Conservation (phyloP, 306 rosid genomes). For the Sindora glabra region DNA sequence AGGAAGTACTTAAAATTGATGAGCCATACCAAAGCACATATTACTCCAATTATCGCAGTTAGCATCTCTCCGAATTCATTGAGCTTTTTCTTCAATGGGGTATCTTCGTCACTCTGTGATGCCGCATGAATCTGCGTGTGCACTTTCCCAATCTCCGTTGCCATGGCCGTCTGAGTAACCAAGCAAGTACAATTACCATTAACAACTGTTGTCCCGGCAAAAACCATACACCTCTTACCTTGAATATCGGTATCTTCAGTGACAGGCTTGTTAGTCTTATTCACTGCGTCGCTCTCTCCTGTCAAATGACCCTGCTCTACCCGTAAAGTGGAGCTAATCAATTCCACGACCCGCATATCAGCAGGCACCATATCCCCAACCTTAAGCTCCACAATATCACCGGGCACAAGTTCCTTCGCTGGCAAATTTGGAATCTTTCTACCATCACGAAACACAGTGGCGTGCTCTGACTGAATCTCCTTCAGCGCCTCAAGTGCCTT, state of each 20-base stretch:
- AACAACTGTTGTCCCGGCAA: slow-evolving; percentile 67
- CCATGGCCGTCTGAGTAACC: slow-evolving; percentile 68
- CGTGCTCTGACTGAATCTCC: slow-evolving; percentile 89
- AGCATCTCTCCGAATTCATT: slow-evolving; percentile 44
- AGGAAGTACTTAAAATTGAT: slow-evolving; percentile 52
- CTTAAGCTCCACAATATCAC: slow-evolving; percentile 49
- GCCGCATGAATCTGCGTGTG: slow-evolving; percentile 73
- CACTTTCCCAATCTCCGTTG: slow-evolving; percentile 69
- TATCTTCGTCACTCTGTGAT: slow-evolving; percentile 54
- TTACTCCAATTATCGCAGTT: slow-evolving; percentile 40
- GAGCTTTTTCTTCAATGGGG: slow-evolving; percentile 75
- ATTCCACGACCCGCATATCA: slow-evolving; percentile 46
- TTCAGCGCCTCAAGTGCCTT: slow-evolving; percentile 87
- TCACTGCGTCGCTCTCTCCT: slow-evolving; percentile 58
- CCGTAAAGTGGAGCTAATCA: slow-evolving; percentile 46
- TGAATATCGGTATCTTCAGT: slow-evolving; percentile 41
- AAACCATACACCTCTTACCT: slow-evolving; percentile 49
- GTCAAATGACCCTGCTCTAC: slow-evolving; percentile 52
- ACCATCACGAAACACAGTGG: slow-evolving; percentile 49
- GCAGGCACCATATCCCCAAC: slow-evolving; percentile 59
- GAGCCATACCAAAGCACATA: slow-evolving; percentile 43
- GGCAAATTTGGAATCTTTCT: slow-evolving; percentile 29
- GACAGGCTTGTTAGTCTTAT: slow-evolving; percentile 32
- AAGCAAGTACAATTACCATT: slow-evolving; percentile 66
- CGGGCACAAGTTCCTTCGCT: slow-evolving; percentile 81